These are phyloP conservation scores for Actinomortierella ambigua DNA, from an alignment of 371 early-diverging fungal genomes.

Conservation along the genomic window DNA sequence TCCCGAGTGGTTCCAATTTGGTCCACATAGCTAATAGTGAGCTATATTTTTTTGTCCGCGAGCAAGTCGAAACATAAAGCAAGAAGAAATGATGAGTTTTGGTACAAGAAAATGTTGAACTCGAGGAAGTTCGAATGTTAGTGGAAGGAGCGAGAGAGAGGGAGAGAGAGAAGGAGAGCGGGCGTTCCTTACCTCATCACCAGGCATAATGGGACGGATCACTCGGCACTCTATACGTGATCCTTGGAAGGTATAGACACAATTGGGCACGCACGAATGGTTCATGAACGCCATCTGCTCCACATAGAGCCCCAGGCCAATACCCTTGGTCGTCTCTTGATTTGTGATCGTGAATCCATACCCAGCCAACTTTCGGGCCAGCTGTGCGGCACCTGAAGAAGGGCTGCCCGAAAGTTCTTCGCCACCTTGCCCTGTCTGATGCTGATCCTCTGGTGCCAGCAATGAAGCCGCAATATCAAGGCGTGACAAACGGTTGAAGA, in stretches of 20 bases:
- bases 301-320: slow-evolving; percentile 29
- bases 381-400: too few relatives aligned
- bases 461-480: too few relatives aligned
- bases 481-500: slow-evolving; percentile 5
- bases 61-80: too few relatives aligned
- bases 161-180: too few relatives aligned
- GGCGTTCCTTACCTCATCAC: slow-evolving; percentile 47
- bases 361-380: slow-evolving; percentile 12
- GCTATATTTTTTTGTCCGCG: too few relatives aligned
- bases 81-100: not conserved
- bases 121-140: too few relatives aligned
- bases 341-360: slow-evolving; percentile 35
- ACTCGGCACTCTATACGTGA: slow-evolving; percentile 33
- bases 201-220: slow-evolving; percentile 32
- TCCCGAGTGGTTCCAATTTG: slow-evolving; percentile 35
- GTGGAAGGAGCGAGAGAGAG: too few relatives aligned
- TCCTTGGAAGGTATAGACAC: slow-evolving; percentile 34
- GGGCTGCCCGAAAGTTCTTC: too few relatives aligned
- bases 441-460: too few relatives aligned
- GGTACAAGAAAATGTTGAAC: too few relatives aligned
- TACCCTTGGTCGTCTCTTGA: slow-evolving; percentile 21
- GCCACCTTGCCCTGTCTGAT: too few relatives aligned
- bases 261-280: slow-evolving; percentile 43
- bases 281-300: slow-evolving; percentile 42
- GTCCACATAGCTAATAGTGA: slow-evolving; percentile 40